Evolutionary conservation across 228 moss, liverwort and hornwort genomes (phyloP).

Genomic region (Sphagnum fallax): DNA sequence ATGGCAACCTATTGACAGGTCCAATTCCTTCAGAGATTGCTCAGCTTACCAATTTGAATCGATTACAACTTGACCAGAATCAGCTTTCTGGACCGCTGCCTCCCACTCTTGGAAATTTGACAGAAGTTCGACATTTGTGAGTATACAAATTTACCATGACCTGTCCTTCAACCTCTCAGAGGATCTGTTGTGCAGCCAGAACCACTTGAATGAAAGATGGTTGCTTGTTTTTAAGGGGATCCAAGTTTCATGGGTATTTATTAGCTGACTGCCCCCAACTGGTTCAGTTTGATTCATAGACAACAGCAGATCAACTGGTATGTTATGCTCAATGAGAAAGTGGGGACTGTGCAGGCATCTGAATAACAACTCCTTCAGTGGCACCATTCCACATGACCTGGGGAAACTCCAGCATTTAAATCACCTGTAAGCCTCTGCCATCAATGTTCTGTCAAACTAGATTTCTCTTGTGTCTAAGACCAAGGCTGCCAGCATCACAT

Average conservation of each 20-base stretch:
- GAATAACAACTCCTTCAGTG: slow-evolving; percentile 62
- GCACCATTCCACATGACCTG: slow-evolving; percentile 42
- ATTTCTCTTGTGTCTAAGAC: neutral
- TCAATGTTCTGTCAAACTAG: neutral
- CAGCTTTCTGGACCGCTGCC: slow-evolving; percentile 20
- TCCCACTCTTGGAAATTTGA: slow-evolving; percentile 22
- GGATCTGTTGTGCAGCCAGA: neutral
- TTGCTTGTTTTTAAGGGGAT: neutral
- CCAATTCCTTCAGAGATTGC: slow-evolving; percentile 25
- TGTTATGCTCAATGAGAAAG: neutral
- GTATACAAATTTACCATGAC: neutral
- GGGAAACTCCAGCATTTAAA: slow-evolving; percentile 31
- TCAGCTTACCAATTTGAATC: slow-evolving; percentile 16
- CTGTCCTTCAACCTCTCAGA: neutral
- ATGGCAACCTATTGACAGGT: slow-evolving; percentile 21
- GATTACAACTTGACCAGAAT: slow-evolving; percentile 37
- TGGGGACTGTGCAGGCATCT: slow-evolving; percentile 51
- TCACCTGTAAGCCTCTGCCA: slow-evolving; percentile 39
- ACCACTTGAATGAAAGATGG: neutral
- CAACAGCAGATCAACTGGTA: too few species aligned
- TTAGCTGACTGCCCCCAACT: neutral
- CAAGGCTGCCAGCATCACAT: too few species aligned
- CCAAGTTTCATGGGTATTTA: neutral
- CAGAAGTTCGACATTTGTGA: slow-evolving; percentile 23
- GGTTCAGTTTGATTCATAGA: neutral